Base-by-base conservation (phyloP, 441 rosid genomes). In the Biscutella auriculata region DNA sequence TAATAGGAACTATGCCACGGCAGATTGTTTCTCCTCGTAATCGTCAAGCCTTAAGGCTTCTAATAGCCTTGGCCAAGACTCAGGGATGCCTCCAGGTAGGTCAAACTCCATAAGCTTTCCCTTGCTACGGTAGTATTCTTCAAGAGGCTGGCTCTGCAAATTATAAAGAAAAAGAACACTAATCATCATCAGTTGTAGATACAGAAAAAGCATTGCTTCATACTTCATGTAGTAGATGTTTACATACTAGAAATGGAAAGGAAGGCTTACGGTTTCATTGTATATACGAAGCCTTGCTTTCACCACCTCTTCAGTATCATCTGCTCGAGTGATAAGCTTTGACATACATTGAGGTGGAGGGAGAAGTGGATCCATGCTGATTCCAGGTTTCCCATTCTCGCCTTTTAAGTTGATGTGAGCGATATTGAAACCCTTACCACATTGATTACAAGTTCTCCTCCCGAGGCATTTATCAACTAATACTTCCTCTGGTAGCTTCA, bases 11-110 rank as follows among this genome's bases (percentile, higher is more conserved):
- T 61, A 79, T 3, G 85, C 85, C 30, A 62, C 82, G 9, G 76
- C 82, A 65, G 78, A 74, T 61, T 66, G 79, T 59, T 73, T 81
- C 71, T 81, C 85, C 55, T 81, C 82, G 30, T 63, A 75, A 9
- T 81, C 85, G 12, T 81, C 87, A 40, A 81, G 83, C 65, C 77
- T 76, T 32, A 84, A 73, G 53, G 81, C 85, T 75, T 84, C 81
- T 57, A 81, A 72, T 71, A 84, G 74, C 83, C 79, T 84, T 35
- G 91, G 91, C 91, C 91, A 84, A 0, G 91, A 81, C 63, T 79
- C 83, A 0, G 81, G 82, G 58, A 84, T 79, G 52, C 84, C 87
- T 43, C 87, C 91, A 19, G 85, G 87, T 55, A 84, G 42, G 39
- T 77, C 75, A 43, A 84, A 84, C 72, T 79, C 87, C 75, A 81